Conservation (phyloP, 208 protist species). For the Leishmania gerbilli region DNA sequence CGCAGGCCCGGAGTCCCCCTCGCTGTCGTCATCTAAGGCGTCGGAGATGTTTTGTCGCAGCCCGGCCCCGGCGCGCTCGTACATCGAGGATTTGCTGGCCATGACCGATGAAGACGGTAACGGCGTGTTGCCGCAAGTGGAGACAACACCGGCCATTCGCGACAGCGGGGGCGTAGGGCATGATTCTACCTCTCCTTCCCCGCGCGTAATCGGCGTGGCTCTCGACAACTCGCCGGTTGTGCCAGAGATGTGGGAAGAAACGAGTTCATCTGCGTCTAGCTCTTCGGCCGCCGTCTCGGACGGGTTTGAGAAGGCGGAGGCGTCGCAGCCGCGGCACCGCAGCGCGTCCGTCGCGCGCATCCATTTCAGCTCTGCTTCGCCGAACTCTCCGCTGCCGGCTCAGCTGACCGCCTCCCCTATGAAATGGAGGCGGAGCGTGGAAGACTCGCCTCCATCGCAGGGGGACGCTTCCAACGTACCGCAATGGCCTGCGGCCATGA, state of each 20-base stretch:
- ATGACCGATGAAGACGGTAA: slow-evolving; percentile 1
- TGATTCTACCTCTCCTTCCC: not conserved
- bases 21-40: not conserved
- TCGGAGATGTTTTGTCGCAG: slow-evolving; percentile 11
- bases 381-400: not conserved
- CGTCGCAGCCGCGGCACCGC: not conserved
- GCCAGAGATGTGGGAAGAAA: slow-evolving; percentile 30
- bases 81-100: slow-evolving; percentile 28
- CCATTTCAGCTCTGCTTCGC: not conserved
- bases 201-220: slow-evolving; percentile 3
- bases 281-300: slow-evolving; percentile 2
- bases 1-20: not conserved
- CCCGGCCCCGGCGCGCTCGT: slow-evolving; percentile 11
- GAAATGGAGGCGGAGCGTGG: not conserved
- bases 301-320: not conserved
- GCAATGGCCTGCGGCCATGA: not conserved
- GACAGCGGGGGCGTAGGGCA: not conserved
- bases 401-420: slow-evolving; percentile 2
- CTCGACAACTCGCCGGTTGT: slow-evolving; percentile 27
- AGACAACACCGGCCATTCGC: not conserved
- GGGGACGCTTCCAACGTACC: not conserved
- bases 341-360: not conserved
- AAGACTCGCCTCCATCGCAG: no score
- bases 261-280: slow-evolving; percentile 15
- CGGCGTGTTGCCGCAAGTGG: not conserved